A percentile compares a stretch with the other conserved stretches of the same genome.
Evolutionary conservation across 257 asterid species (phyloP).

Genomic region (Salvia miltiorrhiza): DNA sequence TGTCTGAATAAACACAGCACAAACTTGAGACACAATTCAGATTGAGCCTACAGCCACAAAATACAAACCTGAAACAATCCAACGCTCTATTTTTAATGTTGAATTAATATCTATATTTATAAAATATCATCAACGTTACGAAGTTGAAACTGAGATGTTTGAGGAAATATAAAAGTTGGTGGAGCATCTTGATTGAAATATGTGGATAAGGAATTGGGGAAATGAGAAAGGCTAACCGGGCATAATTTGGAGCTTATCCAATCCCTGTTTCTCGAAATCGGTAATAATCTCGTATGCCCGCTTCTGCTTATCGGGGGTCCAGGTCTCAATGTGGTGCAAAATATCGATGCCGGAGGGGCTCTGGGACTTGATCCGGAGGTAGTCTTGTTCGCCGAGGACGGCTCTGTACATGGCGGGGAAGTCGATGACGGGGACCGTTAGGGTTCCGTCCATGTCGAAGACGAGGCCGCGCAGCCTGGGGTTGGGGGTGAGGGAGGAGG

Average conservation of each 20-base stretch:
- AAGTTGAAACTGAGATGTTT: no score
- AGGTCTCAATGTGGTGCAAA: slow-evolving; percentile 72
- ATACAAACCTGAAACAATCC: neutral
- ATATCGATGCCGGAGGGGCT: slow-evolving; percentile 84
- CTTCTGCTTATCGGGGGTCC: slow-evolving; percentile 73
- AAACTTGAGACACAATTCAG: neutral
- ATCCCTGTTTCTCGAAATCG: slow-evolving; percentile 76
- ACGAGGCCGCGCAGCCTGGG: slow-evolving; percentile 74
- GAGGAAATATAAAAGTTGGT: no score
- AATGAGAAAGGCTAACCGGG: slow-evolving; percentile 50
- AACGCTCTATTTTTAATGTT: neutral
- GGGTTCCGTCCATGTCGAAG: slow-evolving; percentile 98
- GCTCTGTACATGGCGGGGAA: slow-evolving; percentile 87
- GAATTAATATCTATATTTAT: no score
- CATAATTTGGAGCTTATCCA: slow-evolving; percentile 89
- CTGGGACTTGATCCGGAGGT: slow-evolving; percentile 36
- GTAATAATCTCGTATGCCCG: slow-evolving; percentile 66
- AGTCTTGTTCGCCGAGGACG: slow-evolving; percentile 80
- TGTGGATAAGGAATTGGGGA: neutral
- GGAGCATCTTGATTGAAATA: neutral
- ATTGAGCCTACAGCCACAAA: neutral
- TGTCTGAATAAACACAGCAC: neutral
- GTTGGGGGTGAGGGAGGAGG: slow-evolving; percentile 29
- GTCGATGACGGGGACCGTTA: slow-evolving; percentile 89
- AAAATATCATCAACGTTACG: neutral